Conservation (phyloP, 1,284 basidiomycete species). For the Crocinoboletus sp. region DNA sequence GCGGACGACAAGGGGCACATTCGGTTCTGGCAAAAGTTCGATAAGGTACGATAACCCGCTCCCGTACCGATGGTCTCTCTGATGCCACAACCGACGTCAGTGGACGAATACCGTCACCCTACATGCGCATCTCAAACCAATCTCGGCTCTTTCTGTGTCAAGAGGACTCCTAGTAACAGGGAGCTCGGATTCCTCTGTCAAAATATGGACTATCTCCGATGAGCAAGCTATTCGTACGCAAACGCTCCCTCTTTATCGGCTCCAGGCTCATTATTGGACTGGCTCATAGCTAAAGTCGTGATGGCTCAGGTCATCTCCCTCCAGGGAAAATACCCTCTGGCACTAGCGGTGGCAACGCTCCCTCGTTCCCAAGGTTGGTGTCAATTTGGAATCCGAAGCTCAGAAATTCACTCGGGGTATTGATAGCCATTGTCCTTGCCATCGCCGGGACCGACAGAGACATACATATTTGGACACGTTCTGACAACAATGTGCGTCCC, state of each 20-base stretch:
- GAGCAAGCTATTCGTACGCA: slow-evolving; percentile 34
- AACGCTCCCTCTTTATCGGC: not conserved
- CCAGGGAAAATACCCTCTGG: slow-evolving; percentile 70
- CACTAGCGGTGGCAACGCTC: slow-evolving; percentile 59
- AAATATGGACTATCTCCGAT: slow-evolving; percentile 56
- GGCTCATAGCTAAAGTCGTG: slow-evolving; percentile 38
- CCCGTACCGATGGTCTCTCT: slow-evolving; percentile 16
- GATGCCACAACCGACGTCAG: slow-evolving; percentile 35
- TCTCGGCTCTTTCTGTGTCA: slow-evolving; percentile 59
- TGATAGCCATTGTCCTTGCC: slow-evolving; percentile 66
- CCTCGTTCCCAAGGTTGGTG: slow-evolving; percentile 66
- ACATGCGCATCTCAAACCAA: slow-evolving; percentile 61
- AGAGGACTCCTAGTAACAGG: slow-evolving; percentile 61
- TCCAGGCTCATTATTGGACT: slow-evolving; percentile 7
- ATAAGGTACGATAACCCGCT: slow-evolving; percentile 32
- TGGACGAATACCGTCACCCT: slow-evolving; percentile 45
- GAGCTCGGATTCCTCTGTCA: slow-evolving; percentile 73
- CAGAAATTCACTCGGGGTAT: not conserved
- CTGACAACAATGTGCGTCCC: slow-evolving; percentile 38
- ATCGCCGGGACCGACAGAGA: slow-evolving; percentile 72
- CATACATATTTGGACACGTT: slow-evolving; percentile 72
- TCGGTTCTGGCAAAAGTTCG: slow-evolving; percentile 46
- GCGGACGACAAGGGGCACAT: slow-evolving; percentile 72
- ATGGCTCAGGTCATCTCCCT: slow-evolving; percentile 61
- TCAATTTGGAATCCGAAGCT: slow-evolving; percentile 28